Percentiles rank a stretch among this genome's conserved stretches.
Conservation (phyloP, 169 alveolate genomes). For the Sarcocystis neurona region DNA sequence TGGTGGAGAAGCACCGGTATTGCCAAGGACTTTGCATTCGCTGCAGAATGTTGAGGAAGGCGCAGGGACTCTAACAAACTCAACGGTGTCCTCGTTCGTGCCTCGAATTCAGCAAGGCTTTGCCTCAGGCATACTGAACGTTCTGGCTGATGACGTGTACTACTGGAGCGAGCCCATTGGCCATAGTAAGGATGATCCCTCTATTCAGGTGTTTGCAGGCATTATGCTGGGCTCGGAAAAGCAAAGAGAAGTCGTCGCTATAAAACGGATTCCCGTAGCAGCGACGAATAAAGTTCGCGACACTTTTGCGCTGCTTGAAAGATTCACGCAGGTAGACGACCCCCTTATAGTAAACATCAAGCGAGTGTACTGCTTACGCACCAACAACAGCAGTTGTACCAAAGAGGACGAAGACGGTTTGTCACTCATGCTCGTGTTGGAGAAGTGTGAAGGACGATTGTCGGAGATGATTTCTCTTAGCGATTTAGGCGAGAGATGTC, state of each 20-base stretch:
- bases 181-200: conserved; percentile 40
- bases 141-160: conserved; percentile 22
- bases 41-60: no score
- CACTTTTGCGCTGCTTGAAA: conserved; percentile 18
- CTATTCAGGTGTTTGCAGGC: conserved; percentile 42
- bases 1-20: no score
- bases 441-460: conserved; percentile 33
- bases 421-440: conserved; percentile 33
- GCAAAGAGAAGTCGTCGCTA: conserved; percentile 38
- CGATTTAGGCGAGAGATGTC: conserved; percentile 25
- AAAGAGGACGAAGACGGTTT: conserved; percentile 39
- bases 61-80: not conserved
- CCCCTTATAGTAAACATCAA: conserved; percentile 31
- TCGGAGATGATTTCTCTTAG: conserved; percentile 1
- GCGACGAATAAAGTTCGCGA: conserved; percentile 18
- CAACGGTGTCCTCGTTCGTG: not conserved
- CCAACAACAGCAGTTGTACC: no score
- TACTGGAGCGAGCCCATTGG: conserved; percentile 52
- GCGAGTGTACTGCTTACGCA: conserved; percentile 24
- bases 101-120: not conserved
- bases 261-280: conserved; percentile 47
- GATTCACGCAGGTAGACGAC: conserved; percentile 3
- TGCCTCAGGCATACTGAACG: not conserved
- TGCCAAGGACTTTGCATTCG: no score
- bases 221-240: conserved; percentile 21